Evolutionary conservation across 75 land plant species (phyloP).

Genomic region (Cryptomeria japonica): DNA sequence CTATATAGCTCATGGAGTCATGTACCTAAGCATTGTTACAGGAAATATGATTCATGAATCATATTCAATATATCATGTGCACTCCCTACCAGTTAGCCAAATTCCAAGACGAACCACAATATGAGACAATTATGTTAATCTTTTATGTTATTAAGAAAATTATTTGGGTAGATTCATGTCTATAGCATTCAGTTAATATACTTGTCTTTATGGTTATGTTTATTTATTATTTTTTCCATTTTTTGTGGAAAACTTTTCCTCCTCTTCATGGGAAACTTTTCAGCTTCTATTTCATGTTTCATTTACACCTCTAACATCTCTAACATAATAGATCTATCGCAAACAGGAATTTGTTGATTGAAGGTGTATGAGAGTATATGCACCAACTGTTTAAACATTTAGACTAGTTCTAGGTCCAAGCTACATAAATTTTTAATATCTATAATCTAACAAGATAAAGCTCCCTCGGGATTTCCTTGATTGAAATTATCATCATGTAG

Average conservation of each 20-base stretch:
- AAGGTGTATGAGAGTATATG: not conserved
- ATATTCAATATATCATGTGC: not conserved
- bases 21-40: not conserved
- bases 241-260: not conserved
- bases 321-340: not conserved
- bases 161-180: not conserved
- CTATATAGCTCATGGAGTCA: not conserved
- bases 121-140: not conserved
- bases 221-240: not conserved
- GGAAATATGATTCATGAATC: not conserved
- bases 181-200: not conserved
- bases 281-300: not conserved
- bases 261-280: not conserved
- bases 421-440: not conserved
- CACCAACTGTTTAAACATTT: not conserved
- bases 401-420: not conserved
- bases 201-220: not conserved
- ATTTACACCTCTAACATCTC: not conserved
- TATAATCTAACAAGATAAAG: not conserved
- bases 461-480: not conserved
- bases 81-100: not conserved
- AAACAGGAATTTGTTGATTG: not conserved
- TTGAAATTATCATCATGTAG: not conserved
- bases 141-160: not conserved
- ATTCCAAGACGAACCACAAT: not conserved